These are phyloP conservation scores for Amanita jacksonii DNA, from an alignment of 768 basidiomycete species.

Conservation along the genomic window DNA sequence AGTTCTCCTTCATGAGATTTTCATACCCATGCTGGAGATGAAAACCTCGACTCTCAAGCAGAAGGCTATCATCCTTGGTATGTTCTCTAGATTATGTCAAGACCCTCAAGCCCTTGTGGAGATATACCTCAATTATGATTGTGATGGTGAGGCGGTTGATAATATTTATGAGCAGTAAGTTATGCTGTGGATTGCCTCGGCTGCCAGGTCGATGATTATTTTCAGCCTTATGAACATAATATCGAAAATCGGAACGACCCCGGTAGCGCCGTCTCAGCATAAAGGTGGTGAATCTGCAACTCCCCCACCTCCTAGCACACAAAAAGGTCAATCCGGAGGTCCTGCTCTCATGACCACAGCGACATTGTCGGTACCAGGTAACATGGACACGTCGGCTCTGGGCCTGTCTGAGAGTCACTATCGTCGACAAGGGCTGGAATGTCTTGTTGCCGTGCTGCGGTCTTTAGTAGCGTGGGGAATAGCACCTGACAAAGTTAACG, in stretches of 20 bases:
- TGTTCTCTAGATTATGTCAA: constrained; percentile 82
- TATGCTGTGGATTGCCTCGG: background rate
- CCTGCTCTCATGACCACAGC: constrained; percentile 57
- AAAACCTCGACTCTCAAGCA: constrained; percentile 91
- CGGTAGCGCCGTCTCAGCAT: constrained; percentile 35
- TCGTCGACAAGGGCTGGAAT: constrained; percentile 89
- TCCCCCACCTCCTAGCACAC: constrained; percentile 46
- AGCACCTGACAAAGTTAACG: constrained; percentile 34
- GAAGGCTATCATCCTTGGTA: constrained; percentile 85
- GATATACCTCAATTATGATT: constrained; percentile 98
- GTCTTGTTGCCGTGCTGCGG: constrained; percentile 77
- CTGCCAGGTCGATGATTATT: constrained; percentile 8
- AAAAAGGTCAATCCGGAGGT: constrained; percentile 30
- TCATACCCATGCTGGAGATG: constrained; percentile 98
- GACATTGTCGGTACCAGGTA: constrained; percentile 54
- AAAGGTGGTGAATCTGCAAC: constrained; percentile 50
- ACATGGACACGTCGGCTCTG: constrained; percentile 55
- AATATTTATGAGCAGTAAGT: constrained; percentile 92
- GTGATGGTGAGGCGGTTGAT: constrained; percentile 87
- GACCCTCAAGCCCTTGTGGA: constrained; percentile 98
- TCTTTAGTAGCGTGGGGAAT: constrained; percentile 91
- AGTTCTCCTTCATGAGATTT: constrained; percentile 96
- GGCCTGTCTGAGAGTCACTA: constrained; percentile 79
- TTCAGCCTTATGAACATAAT: constrained; percentile 87
- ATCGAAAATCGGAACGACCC: constrained; percentile 75